Conservation (phyloP, 2,329 filamentous ascomycete species). For the Talaromyces sp. region DNA sequence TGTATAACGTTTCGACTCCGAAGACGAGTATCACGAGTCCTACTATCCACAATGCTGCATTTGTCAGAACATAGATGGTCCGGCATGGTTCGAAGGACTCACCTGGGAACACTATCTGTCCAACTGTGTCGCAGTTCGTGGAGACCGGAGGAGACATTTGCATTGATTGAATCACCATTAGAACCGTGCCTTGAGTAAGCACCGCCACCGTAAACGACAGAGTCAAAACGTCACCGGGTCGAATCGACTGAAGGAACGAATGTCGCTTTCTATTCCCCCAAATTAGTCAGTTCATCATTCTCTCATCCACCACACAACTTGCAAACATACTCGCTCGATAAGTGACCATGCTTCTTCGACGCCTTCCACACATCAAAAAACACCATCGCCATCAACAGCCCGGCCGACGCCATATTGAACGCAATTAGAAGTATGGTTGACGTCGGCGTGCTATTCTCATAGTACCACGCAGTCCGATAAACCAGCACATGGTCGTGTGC, state of each 20-base stretch:
- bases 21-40: conserved; percentile 28
- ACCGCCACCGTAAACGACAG: conserved; percentile 23
- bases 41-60: conserved; percentile 29
- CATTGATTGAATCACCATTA: conserved; percentile 21
- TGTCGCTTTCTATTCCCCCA: conserved; percentile 17
- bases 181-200: conserved; percentile 23
- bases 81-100: background rate
- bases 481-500: background rate
- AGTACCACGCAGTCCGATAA: conserved; percentile 8
- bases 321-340: conserved; percentile 16
- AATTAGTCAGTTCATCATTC: background rate
- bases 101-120: conserved; percentile 28
- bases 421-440: conserved; percentile 19
- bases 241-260: conserved; percentile 19
- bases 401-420: conserved; percentile 23
- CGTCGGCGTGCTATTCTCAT: conserved; percentile 12
- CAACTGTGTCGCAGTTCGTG: conserved; percentile 18
- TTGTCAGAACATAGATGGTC: background rate
- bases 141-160: conserved; percentile 17
- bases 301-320: background rate
- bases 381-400: conserved; percentile 16
- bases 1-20: conserved; percentile 25
- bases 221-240: conserved; percentile 24
- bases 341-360: conserved; percentile 5
- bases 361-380: conserved; percentile 20